Evolutionary conservation across 441 rosid genomes (phyloP).

Genomic region (Manihot esculenta): DNA sequence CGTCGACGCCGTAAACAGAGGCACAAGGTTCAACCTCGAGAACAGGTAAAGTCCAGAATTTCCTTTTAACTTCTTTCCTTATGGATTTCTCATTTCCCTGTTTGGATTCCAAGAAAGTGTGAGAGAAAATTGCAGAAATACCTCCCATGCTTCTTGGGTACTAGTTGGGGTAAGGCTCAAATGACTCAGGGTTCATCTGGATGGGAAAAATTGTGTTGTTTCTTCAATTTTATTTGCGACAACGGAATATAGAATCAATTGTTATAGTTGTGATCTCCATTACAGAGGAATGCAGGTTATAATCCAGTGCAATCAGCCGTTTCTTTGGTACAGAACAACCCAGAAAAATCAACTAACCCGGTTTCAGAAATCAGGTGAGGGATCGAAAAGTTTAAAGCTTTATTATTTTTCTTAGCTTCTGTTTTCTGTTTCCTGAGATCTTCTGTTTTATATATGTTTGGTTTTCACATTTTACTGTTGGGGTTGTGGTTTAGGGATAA

Average conservation of each 20-base stretch:
- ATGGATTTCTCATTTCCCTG: neutral
- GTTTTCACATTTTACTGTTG: neutral
- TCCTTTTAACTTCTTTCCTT: neutral
- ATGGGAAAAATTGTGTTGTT: neutral
- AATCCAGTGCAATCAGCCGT: slow-evolving; percentile 29
- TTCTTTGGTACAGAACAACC: slow-evolving; percentile 22
- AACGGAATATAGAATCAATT: neutral
- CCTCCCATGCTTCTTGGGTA: neutral
- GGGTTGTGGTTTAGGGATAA: slow-evolving; percentile 34
- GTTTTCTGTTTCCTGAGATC: too few species aligned
- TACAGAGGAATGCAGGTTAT: slow-evolving; percentile 30
- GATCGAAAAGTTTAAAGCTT: neutral
- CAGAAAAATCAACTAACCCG: slow-evolving; percentile 24
- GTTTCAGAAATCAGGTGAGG: slow-evolving; percentile 38
- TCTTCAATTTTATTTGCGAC: neutral
- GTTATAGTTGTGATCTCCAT: neutral
- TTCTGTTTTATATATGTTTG: neutral
- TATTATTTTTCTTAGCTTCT: neutral
- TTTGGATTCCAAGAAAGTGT: slow-evolving; percentile 5
- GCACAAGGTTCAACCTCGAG: slow-evolving; percentile 43
- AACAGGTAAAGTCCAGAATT: slow-evolving; percentile 33
- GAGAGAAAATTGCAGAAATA: neutral
- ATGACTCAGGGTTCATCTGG: neutral
- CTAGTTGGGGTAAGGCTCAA: neutral
- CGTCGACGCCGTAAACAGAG: slow-evolving; percentile 43